Conservation (phyloP, 495 filamentous ascomycete species). For the Neurospora sp. region DNA sequence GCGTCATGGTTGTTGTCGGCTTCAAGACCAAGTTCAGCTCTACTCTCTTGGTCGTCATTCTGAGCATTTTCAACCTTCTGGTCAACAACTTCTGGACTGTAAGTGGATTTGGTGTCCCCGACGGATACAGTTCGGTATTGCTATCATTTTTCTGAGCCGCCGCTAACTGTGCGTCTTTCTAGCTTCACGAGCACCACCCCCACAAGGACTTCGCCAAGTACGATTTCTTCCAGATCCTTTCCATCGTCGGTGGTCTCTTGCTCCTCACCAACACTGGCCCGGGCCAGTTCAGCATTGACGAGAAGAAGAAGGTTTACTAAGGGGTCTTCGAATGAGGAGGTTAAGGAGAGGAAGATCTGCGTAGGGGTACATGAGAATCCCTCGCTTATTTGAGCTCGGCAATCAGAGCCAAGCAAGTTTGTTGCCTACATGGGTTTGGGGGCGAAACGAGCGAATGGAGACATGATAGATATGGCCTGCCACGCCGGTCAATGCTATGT, state of each 20-base stretch:
- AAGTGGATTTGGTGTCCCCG: slow-evolving; percentile 28
- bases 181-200: slow-evolving; percentile 97
- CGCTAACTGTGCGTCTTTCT: slow-evolving; percentile 10
- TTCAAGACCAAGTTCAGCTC: slow-evolving; percentile 99
- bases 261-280: slow-evolving; percentile 97
- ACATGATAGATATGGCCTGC: neutral
- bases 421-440: neutral
- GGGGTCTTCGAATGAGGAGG: neutral
- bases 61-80: slow-evolving; percentile 91
- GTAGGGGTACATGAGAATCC: neutral
- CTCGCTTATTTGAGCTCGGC: neutral
- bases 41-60: slow-evolving; percentile 80
- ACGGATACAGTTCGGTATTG: neutral
- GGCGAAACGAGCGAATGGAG: neutral
- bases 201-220: slow-evolving; percentile 99
- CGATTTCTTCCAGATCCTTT: slow-evolving; percentile 99
- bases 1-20: slow-evolving; percentile 96
- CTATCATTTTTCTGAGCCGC: neutral
- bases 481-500: neutral
- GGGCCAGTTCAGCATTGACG: slow-evolving; percentile 93
- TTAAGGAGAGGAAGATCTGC: neutral
- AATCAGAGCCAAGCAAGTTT: neutral
- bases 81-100: slow-evolving; percentile 99
- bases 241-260: slow-evolving; percentile 92
- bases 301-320: slow-evolving; percentile 99